Percentiles rank a stretch among this genome's conserved stretches.
Evolutionary conservation across 176 grass and related monocot genomes (phyloP).

Genomic region (Bromus sterilis): DNA sequence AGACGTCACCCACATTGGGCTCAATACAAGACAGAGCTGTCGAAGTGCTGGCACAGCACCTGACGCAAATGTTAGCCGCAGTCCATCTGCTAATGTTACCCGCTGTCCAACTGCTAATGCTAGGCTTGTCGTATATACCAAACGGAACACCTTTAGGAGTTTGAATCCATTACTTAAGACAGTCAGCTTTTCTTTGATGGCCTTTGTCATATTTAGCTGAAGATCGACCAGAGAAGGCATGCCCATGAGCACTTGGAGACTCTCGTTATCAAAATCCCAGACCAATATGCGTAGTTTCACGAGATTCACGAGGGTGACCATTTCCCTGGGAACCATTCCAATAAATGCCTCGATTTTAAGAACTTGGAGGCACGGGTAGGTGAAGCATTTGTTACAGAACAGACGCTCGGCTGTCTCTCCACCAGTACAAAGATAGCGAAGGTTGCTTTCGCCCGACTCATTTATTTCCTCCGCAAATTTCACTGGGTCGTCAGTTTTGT

Average conservation of each 20-base stretch:
- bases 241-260: neutral
- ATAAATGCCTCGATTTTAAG: neutral
- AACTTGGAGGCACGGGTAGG: neutral
- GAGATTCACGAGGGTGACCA: neutral
- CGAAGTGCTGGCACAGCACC: neutral
- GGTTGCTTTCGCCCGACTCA: neutral
- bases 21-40: neutral
- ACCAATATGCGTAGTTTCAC: fast-evolving
- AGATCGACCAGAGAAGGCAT: neutral
- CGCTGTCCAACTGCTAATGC: too few relatives aligned
- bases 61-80: neutral
- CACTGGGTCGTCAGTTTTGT: neutral
- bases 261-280: neutral
- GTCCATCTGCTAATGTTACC: too few relatives aligned
- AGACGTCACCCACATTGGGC: fast-evolving
- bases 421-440: neutral
- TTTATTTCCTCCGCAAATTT: neutral
- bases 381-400: neutral
- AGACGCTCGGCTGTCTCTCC: neutral
- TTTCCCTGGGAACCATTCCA: neutral
- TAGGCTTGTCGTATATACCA: too few relatives aligned
- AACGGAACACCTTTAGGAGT: neutral
- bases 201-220: fast-evolving
- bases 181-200: neutral
- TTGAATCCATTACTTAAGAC: neutral